Conservation (phyloP, 2,329 filamentous ascomycete species). For the Cladosporium halotolerans region DNA sequence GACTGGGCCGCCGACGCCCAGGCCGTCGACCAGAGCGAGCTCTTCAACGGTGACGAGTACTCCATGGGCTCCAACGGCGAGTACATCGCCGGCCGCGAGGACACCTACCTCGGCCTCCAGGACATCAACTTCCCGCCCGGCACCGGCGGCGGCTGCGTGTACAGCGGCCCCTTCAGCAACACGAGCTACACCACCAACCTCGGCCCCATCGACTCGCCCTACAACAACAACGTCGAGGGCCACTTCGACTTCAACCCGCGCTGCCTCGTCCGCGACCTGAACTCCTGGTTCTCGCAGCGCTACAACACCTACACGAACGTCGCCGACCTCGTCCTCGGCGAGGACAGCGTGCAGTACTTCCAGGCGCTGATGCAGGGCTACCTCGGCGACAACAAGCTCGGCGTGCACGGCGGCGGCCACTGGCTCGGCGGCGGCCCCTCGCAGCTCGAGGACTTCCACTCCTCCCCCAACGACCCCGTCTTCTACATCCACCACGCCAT, state of each 20-base stretch:
- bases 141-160: conserved; percentile 52
- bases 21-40: conserved; percentile 35
- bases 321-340: conserved; percentile 22
- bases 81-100: conserved; percentile 21
- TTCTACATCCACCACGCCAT: conserved; percentile 47
- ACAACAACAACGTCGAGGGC: conserved; percentile 25
- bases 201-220: conserved; percentile 26
- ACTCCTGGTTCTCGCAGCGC: conserved; percentile 16
- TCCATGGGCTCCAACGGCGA: conserved; percentile 30
- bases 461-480: conserved; percentile 41
- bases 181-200: conserved; percentile 28
- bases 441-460: conserved; percentile 37
- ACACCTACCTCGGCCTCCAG: conserved; percentile 23
- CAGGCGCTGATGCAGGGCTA: conserved; percentile 27
- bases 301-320: conserved; percentile 21
- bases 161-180: conserved; percentile 47
- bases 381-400: conserved; percentile 25
- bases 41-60: conserved; percentile 51
- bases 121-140: conserved; percentile 41
- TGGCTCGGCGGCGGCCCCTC: conserved; percentile 40
- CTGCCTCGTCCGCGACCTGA: conserved; percentile 21
- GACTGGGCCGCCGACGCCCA: conserved; percentile 27
- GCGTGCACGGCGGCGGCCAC: conserved; percentile 44
- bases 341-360: conserved; percentile 23
- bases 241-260: conserved; percentile 22